These are phyloP conservation scores for Endothia cerciana DNA, from an alignment of 2,329 filamentous ascomycete species.

Conservation along the genomic window DNA sequence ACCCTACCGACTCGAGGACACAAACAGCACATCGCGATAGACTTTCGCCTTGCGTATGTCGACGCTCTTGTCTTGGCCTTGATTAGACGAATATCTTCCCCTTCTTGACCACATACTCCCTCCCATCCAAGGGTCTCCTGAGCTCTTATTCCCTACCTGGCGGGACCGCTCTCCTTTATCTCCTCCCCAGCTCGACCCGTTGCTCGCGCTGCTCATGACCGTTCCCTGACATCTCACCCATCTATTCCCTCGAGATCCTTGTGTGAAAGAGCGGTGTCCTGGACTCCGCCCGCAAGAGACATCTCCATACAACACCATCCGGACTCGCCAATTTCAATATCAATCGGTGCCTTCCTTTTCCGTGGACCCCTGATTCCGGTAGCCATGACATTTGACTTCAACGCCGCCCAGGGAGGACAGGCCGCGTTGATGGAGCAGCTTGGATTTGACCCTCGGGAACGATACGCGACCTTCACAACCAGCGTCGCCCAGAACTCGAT, in stretches of 20 bases:
- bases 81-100: slow-evolving; percentile 8
- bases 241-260: slow-evolving; percentile 34
- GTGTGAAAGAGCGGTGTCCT: slow-evolving; percentile 51
- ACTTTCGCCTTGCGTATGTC: slow-evolving; percentile 11
- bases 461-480: slow-evolving; percentile 54
- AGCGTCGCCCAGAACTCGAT: slow-evolving; percentile 43
- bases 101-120: background rate
- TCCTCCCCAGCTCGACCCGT: slow-evolving; percentile 36
- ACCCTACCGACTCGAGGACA: slow-evolving; percentile 34
- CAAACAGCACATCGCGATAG: slow-evolving; percentile 23
- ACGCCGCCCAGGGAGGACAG: slow-evolving; percentile 56
- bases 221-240: slow-evolving; percentile 41
- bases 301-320: slow-evolving; percentile 52
- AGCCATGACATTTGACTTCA: slow-evolving; percentile 65
- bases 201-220: slow-evolving; percentile 34
- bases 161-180: slow-evolving; percentile 27
- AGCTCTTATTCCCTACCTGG: slow-evolving; percentile 25
- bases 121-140: slow-evolving; percentile 20
- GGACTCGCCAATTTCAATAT: slow-evolving; percentile 43
- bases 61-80: slow-evolving; percentile 3
- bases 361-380: slow-evolving; percentile 35
- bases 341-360: slow-evolving; percentile 38
- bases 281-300: slow-evolving; percentile 40
- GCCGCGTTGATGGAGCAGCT: slow-evolving; percentile 62
- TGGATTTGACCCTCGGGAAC: slow-evolving; percentile 61